A percentile compares a stretch with the other conserved stretches of the same genome.
Evolutionary conservation across 129 eudicot species (phyloP).

Genomic region (Oenanthe sinensis): DNA sequence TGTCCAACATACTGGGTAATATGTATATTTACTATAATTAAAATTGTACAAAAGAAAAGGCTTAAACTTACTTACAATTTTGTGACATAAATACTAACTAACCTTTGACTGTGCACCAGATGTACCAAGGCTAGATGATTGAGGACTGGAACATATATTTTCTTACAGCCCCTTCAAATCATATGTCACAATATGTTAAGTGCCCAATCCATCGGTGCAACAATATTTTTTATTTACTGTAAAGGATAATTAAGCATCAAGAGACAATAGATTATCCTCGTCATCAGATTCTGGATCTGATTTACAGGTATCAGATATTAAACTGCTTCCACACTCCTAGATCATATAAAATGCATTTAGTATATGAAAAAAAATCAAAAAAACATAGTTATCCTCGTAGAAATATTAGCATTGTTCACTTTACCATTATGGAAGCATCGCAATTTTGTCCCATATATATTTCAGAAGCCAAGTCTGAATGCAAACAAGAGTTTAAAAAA

Average conservation of each 20-base stretch:
- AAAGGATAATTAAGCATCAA: not conserved
- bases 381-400: not conserved
- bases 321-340: constrained; percentile 16
- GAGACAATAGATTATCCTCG: constrained; percentile 5
- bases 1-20: no score
- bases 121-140: no score
- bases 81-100: no score
- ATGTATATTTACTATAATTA: no score
- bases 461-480: constrained; percentile 29
- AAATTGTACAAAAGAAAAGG: no score
- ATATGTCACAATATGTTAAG: not conserved
- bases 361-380: not conserved
- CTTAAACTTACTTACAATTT: no score
- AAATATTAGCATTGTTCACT: not conserved
- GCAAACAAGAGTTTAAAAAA: not conserved
- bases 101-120: no score
- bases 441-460: no score
- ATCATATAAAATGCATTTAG: not conserved
- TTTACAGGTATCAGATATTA: constrained; percentile 1
- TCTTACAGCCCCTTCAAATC: no score
- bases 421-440: no score
- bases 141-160: no score
- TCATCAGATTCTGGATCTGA: constrained; percentile 35
- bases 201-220: not conserved
- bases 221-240: not conserved